Evolutionary conservation across 257 asterid genomes (phyloP), one percentile per base, ranked within the genome.

Genomic region (Nicotiana benthamiana): DNA sequence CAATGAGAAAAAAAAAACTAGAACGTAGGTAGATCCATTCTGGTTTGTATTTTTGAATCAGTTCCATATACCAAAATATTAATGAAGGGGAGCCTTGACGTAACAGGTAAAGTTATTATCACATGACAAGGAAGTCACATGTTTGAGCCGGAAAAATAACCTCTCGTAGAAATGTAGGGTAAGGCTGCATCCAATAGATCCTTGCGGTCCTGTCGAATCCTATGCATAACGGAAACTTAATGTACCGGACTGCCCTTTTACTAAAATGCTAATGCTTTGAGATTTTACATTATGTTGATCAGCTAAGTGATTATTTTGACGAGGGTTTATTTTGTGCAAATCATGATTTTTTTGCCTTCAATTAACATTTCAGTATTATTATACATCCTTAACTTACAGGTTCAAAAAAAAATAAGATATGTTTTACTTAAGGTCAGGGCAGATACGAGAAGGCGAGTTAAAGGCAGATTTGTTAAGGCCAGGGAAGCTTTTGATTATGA

Each of bases 391-490:
- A 64, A 63, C 61, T 75, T 65, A 26, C 78, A 94, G 97, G 86
- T 94, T 89, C 48, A 97, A 91, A 4, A 94, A 94, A 77, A 94
- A 80, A 94, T 94, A 83, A 85, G 98, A 75, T 93, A 94, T 81
- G 97, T 91, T 46, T 94, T 97, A 10, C 93, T 97, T 22, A 94
- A 94, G 82, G 97, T 93, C 4, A 90, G 96, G 82, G 97, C 97
- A 1, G 97, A 94, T 81, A 90, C 97, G 11, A 88, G 98, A 89
- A 88, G 81, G 79, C 97, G 98, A 0, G 93, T 91, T 24, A 94
- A 94, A 75, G 98, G 98, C 59, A 90, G 96, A 86, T 94, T 94
- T 57, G 97, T 94, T 59, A 94, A 93, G 88, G 88, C 93, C 3
- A 94, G 93, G 24, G 96, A 93, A 79, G 81, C 83, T 60, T 84